A percentile compares a stretch with the other conserved stretches of the same genome.
Conservation (phyloP, 2,329 filamentous ascomycete genomes). For the Aspergillus chevalieri region DNA sequence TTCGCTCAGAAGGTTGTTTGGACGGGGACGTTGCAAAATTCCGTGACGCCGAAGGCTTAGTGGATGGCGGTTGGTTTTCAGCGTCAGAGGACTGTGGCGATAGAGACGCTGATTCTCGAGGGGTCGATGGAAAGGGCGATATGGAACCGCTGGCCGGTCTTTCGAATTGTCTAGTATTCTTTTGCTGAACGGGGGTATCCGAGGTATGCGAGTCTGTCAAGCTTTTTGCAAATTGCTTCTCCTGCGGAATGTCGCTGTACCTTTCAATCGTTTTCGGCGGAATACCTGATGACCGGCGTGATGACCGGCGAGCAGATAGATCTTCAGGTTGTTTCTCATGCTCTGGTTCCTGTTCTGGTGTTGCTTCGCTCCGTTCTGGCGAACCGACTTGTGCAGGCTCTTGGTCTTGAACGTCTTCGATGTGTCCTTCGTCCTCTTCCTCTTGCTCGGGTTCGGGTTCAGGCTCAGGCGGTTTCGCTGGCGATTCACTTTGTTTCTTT, state of each 20-base stretch:
- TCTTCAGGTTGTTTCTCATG: slow-evolving; percentile 11
- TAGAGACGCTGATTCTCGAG: slow-evolving; percentile 51
- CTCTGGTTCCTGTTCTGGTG: slow-evolving; percentile 11
- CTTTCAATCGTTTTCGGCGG: slow-evolving; percentile 32
- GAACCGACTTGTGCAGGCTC: slow-evolving; percentile 2
- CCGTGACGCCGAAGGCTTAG: slow-evolving; percentile 48
- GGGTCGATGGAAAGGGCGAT: slow-evolving; percentile 30
- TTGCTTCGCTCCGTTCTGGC: neutral
- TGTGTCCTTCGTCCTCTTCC: slow-evolving; percentile 2
- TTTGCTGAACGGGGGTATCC: slow-evolving; percentile 6
- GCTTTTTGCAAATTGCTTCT: slow-evolving; percentile 28
- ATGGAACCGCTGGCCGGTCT: slow-evolving; percentile 10
- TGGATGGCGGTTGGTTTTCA: slow-evolving; percentile 71
- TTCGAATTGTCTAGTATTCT: slow-evolving; percentile 8
- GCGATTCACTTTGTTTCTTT: slow-evolving; percentile 10
- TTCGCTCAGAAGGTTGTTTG: slow-evolving; percentile 30
- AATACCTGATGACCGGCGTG: slow-evolving; percentile 19
- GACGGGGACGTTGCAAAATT: slow-evolving; percentile 28
- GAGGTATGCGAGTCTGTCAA: slow-evolving; percentile 21
- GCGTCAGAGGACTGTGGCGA: slow-evolving; percentile 73
- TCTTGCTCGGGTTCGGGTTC: slow-evolving; percentile 3
- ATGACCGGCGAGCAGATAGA: slow-evolving; percentile 5
- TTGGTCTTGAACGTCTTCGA: slow-evolving; percentile 1
- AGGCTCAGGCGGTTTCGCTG: slow-evolving; percentile 7
- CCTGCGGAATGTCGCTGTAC: slow-evolving; percentile 33